phyloP scores from a whole-genome alignment of 768 basidiomycete genomes.

The Dacryopinax primogenitus region DNA sequence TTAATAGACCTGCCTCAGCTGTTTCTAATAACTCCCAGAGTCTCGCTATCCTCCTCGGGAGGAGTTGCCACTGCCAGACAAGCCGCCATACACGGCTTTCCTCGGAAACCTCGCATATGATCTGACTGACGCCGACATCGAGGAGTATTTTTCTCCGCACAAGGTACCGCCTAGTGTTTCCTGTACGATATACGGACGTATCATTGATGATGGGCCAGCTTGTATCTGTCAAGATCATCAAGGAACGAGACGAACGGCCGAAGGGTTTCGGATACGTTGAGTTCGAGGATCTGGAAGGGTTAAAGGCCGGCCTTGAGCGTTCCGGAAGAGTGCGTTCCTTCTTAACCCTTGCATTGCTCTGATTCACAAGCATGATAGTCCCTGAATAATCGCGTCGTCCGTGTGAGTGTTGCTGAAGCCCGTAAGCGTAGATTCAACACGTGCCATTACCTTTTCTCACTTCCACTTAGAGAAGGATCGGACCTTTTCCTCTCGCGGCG shows the following conservation, averaged over 20 bases:
- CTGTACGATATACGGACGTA: not conserved
- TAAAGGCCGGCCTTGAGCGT: conserved; percentile 71
- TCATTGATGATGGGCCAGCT: conserved; percentile 33
- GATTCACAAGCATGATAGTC: conserved; percentile 29
- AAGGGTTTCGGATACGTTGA: conserved; percentile 98
- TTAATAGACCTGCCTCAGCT: not conserved
- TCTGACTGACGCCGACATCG: conserved; percentile 69
- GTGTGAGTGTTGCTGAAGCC: conserved; percentile 91
- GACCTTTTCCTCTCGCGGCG: conserved; percentile 9
- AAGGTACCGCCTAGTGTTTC: conserved; percentile 37
- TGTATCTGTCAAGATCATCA: conserved; percentile 83
- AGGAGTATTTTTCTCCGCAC: conserved; percentile 58
- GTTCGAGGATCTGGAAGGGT: conserved; percentile 70
- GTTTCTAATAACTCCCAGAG: not conserved
- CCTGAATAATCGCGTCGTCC: conserved; percentile 65
- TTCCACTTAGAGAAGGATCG: not conserved
- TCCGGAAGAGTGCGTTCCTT: conserved; percentile 46
- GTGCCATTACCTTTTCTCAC: not conserved
- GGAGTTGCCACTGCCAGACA: conserved; percentile 89
- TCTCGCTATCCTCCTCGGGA: conserved; percentile 47
- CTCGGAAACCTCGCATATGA: conserved; percentile 94
- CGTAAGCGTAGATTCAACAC: conserved; percentile 45
- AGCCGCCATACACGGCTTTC: conserved; percentile 92
- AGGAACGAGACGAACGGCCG: conserved; percentile 82
- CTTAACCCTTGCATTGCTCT: not conserved